Conservation (phyloP, 2,329 filamentous ascomycete species). For the Aspergillus ochraceoroseus region DNA sequence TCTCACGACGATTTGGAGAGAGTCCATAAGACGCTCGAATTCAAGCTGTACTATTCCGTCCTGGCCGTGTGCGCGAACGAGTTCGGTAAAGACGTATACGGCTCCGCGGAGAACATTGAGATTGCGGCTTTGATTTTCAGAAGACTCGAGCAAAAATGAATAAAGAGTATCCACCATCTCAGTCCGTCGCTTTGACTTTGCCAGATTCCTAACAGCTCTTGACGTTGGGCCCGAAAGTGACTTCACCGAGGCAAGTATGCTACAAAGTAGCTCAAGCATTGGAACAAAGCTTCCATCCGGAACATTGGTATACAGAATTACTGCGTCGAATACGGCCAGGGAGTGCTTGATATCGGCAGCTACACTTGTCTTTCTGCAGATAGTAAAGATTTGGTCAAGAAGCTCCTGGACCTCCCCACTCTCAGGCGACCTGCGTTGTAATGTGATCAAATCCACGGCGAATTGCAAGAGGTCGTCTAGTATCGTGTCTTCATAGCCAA, state of each 20-base stretch:
- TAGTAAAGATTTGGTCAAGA: slow-evolving; percentile 36
- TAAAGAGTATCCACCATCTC: slow-evolving; percentile 40
- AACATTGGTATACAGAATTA: slow-evolving; percentile 40
- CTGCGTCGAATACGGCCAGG: slow-evolving; percentile 40
- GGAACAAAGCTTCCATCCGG: slow-evolving; percentile 37
- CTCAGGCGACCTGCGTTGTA: slow-evolving; percentile 38
- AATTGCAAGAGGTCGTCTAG: slow-evolving; percentile 41
- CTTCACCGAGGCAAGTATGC: slow-evolving; percentile 44
- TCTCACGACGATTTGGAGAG: slow-evolving; percentile 31
- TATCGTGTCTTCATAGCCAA: slow-evolving; percentile 33
- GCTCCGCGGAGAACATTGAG: slow-evolving; percentile 40
- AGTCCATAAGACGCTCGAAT: slow-evolving; percentile 37
- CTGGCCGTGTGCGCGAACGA: slow-evolving; percentile 39
- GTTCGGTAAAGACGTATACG: slow-evolving; percentile 40
- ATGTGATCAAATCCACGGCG: slow-evolving; percentile 40
- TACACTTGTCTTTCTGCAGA: slow-evolving; percentile 41
- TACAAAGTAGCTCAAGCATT: slow-evolving; percentile 42
- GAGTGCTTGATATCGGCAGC: slow-evolving; percentile 42
- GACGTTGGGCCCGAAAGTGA: slow-evolving; percentile 42
- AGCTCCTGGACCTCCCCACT: slow-evolving; percentile 36
- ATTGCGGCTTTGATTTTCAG: slow-evolving; percentile 35
- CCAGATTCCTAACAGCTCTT: slow-evolving; percentile 40
- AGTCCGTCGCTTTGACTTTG: slow-evolving; percentile 37
- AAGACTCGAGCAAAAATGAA: slow-evolving; percentile 34
- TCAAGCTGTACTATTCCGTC: slow-evolving; percentile 37